Evolutionary conservation across 495 filamentous ascomycete species (phyloP), one percentile per base, ranked within the genome.

Genomic region (Hypoxylon subgilvum): DNA sequence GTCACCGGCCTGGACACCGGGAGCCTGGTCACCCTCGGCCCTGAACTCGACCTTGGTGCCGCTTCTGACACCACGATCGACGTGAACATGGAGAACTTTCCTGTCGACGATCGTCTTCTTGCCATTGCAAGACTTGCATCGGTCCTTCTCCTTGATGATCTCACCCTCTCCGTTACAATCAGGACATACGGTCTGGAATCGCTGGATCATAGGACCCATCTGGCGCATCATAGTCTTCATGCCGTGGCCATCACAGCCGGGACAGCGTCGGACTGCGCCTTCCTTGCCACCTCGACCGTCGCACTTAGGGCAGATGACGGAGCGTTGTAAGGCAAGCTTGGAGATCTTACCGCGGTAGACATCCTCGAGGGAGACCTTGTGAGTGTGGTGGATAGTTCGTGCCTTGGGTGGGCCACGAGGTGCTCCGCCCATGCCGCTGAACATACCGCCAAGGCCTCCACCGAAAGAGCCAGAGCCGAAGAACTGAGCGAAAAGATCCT

Each of bases 191-290:
- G 95, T 97, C 83, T 97, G 95, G 84, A 97, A 97, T 43, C 94
- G 89, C 77, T 97, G 95, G 69, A 97, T 97, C 94, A 99, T 99
- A 45, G 94, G 94, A 44, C 95, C 94, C 92, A 97, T 97, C 81
- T 97, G 95, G 66, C 94, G 89, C 94, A 97, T 97, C 93, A 99
- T 97, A 16, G 89, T 96, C 86, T 97, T 97, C 90, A 96, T 95
- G 75, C 94, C 95, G 57, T 86, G 82, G 65, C 94, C 94, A 56
- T 95, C 90, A 74, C 94, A 99, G 57, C 88, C 88, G 22, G 84
- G 69, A 78, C 94, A 99, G 60, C 88, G 88, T 78, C 89, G 91
- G 64, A 97, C 93, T 12, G 95, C 89, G 54, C 94, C 94, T 51
- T 99, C 94, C 78, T 97, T 97, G 32, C 95, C 95, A 69, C 94